Base-by-base conservation (phyloP, 176 grass and related monocot species). In the Raddia guianensis region DNA sequence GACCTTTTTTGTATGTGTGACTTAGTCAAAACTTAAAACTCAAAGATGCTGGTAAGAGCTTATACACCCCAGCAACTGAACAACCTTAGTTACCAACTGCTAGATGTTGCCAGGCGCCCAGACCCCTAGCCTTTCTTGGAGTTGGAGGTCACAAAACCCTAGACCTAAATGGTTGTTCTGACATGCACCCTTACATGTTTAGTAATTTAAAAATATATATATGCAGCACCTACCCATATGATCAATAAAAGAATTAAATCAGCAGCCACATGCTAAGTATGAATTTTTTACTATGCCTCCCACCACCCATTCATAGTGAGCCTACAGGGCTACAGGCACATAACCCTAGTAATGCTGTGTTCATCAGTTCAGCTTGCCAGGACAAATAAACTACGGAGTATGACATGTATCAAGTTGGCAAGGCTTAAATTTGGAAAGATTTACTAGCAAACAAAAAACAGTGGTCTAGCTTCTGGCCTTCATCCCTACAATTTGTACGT, bases 401-500 rank as follows among this genome's bases (percentile, higher is more conserved):
- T 64, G 33, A 40, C 12, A 64, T 37, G 7, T 14, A 6, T 64
- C 13, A 64, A 63, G 62, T 64, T 64, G 9, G 9, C 47, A 49
- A 5, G 12, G 62, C 33, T 65, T 65, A 65, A 12, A 65, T 65
- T 3, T 65, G 0, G 13, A 19, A 68, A n/a, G 40, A 68, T 42
- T 68, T 80, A 63, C 40, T 80, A 42, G 5, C 43, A 12, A 42
- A 61, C 34, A 55, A 70, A 50, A 47, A 6, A 15, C 56, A 40
- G 45, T 3, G 9, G 10, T 16, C 51, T 65, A 2, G 51, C 52
- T 18, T 3, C 21, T 49, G 20, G 33, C 44, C 79, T 61, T 49
- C 40, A 82, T 20, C 18, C 55, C 79, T 49, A 60, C 40, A 82
- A 49, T 46, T 72, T 50, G 43, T 35, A 49, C 57, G 72, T 45